phyloP scores from a whole-genome alignment of 1,284 basidiomycete genomes.

The Fomitopsis betulina region DNA sequence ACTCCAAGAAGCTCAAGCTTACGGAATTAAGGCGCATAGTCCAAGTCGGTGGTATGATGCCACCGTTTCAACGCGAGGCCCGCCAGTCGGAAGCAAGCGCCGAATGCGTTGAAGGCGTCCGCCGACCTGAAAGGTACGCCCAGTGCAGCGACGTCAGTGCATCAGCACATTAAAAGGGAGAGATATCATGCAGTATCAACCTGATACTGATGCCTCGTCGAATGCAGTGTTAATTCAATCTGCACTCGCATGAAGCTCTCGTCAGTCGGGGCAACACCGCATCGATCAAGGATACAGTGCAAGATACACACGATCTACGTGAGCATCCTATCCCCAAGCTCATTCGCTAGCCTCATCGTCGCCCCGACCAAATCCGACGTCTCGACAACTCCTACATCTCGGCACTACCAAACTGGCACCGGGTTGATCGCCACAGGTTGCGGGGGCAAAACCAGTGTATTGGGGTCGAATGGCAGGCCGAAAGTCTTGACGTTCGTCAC shows the following conservation, averaged over 20 bases:
- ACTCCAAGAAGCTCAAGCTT: no score
- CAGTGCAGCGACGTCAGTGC: no score
- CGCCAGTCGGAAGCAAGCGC: no score
- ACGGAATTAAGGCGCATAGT: no score
- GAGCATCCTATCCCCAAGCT: neutral
- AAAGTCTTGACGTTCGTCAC: constrained; percentile 24
- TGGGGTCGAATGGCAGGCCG: constrained; percentile 23
- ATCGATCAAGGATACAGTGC: constrained; percentile 1
- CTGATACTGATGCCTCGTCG: no score
- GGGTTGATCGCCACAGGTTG: constrained; percentile 21
- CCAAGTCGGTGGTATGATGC: no score
- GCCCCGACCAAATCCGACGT: neutral
- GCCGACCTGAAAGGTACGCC: no score
- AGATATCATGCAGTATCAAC: no score
- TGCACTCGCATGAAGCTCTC: neutral
- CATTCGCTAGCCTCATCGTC: neutral
- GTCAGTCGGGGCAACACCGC: constrained; percentile 8
- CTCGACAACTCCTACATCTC: neutral
- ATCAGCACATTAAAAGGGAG: no score
- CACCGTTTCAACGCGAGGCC: no score
- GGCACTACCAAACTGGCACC: constrained; percentile 11
- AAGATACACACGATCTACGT: constrained; percentile 7
- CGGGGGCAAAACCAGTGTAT: constrained; percentile 21
- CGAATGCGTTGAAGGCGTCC: no score
- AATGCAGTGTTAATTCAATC: no score